These are phyloP conservation scores for Iris macrosiphon DNA, from an alignment of 106 monocot species.

Conservation along the genomic window DNA sequence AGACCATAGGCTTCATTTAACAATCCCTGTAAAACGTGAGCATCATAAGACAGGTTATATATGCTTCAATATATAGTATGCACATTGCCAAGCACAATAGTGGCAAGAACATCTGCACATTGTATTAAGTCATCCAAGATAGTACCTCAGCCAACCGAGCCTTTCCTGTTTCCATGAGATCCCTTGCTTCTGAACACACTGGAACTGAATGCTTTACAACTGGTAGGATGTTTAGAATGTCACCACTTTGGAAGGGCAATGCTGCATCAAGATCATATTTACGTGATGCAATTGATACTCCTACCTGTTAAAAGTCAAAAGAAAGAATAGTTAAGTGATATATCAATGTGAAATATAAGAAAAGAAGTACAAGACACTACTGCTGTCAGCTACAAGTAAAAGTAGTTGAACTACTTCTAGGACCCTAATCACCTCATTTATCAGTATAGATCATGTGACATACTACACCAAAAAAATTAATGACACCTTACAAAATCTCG, in stretches of 20 bases:
- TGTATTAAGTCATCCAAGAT: neutral
- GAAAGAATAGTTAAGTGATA: neutral
- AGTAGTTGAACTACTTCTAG: no score
- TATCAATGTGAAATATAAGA: no score
- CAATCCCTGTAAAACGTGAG: slow-evolving; percentile 48
- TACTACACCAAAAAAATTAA: no score
- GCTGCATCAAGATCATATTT: slow-evolving; percentile 73
- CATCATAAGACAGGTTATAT: slow-evolving; percentile 10
- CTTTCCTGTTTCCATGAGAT: slow-evolving; percentile 88
- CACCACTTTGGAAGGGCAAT: slow-evolving; percentile 65
- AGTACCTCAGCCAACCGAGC: slow-evolving; percentile 75
- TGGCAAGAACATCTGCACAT: neutral
- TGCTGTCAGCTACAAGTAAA: neutral
- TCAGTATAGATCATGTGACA: no score
- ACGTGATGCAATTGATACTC: slow-evolving; percentile 70
- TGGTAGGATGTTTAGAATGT: slow-evolving; percentile 87
- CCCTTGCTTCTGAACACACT: slow-evolving; percentile 68
- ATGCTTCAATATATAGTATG: neutral
- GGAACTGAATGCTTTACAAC: slow-evolving; percentile 96
- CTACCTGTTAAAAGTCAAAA: slow-evolving; percentile 41
- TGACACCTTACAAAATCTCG: no score
- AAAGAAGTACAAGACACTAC: no score
- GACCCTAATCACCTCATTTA: no score
- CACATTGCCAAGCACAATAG: neutral
- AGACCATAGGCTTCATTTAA: slow-evolving; percentile 90